phyloP scores from a whole-genome alignment of 2,329 filamentous ascomycete genomes.

The Pseudogymnoascus sp. region DNA sequence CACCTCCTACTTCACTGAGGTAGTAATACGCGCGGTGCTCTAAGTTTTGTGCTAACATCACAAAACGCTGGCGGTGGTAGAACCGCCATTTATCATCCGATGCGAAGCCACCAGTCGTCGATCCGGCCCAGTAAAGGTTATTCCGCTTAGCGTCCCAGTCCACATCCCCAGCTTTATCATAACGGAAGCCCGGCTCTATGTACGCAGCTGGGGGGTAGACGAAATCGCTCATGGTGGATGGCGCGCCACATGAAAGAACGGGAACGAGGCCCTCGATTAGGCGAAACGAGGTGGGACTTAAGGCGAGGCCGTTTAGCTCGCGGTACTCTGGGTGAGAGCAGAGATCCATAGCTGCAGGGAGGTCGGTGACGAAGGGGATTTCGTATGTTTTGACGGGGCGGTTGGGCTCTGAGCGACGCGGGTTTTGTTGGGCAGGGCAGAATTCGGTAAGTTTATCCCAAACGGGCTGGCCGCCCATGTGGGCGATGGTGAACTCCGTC shows the following conservation, averaged over 20 bases:
- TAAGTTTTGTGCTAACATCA: constrained; percentile 26
- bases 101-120: constrained; percentile 42
- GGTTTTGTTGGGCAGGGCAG: constrained; percentile 20
- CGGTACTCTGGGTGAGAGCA: constrained; percentile 40
- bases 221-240: constrained; percentile 43
- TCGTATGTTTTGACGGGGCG: constrained; percentile 10
- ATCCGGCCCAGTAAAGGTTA: constrained; percentile 50
- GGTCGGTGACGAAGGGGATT: constrained; percentile 33
- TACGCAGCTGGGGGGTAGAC: constrained; percentile 45
- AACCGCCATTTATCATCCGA: constrained; percentile 31
- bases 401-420: neutral
- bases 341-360: constrained; percentile 28
- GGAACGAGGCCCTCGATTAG: constrained; percentile 35
- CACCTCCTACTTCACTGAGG: neutral
- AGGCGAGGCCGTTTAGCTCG: constrained; percentile 36
- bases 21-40: neutral
- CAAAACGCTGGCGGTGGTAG: constrained; percentile 42
- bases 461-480: constrained; percentile 24
- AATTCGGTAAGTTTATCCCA: constrained; percentile 29
- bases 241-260: constrained; percentile 36
- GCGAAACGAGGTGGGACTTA: constrained; percentile 36
- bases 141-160: constrained; percentile 42
- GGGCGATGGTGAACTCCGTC: constrained; percentile 17
- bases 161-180: constrained; percentile 34
- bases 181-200: constrained; percentile 34